Evolutionary conservation across 2,329 filamentous ascomycete genomes (phyloP), one percentile per base, ranked within the genome.

Genomic region (Fusarium citri): DNA sequence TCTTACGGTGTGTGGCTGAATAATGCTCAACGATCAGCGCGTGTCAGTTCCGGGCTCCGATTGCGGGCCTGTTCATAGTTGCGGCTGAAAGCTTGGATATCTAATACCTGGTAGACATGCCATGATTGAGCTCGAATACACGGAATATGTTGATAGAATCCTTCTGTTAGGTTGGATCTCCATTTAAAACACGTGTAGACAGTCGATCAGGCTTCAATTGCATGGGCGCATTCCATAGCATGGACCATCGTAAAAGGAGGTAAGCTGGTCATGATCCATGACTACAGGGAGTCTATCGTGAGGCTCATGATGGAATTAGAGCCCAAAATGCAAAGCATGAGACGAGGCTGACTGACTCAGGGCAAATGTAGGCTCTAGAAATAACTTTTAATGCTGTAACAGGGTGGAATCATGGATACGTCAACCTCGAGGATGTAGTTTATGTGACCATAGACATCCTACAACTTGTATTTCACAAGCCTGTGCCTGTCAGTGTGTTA

Each of bases 1-100:
- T 75, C 73, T 61, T 66, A 45, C 73, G 71, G 67, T 49, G 69
- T 53, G 67, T 67, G 48, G 73, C 73, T 66, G 64, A 69, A 72
- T 68, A 73, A 72, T 66, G 48, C 20, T 37, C 55, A 43, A 37
- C 50, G 42, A 50, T 54, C 55, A 53, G 49, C 42, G 25, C 45
- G 37, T 49, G 30, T 51, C 31, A 22, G 12, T 50, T 45, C 55
- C 53, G 48, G 28, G 58, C 60, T 71, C 68, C 56, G 68, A 69
- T 69, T 49, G 54, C 64, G 68, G 68, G 64, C 49, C 50, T 43
- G 47, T 47, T 28, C 25, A 56, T 60, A 61, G 42, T 40, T 23
- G 28, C 37, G 28, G 22, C 45, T 56, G 22, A 18, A 28, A 31
- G 16, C 22, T 25, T 15, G 37, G 43, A 50, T 46, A 22, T 37